These are phyloP conservation scores for Penicillium psychrosexuale DNA, from an alignment of 2,329 filamentous ascomycete genomes.

Conservation along the genomic window DNA sequence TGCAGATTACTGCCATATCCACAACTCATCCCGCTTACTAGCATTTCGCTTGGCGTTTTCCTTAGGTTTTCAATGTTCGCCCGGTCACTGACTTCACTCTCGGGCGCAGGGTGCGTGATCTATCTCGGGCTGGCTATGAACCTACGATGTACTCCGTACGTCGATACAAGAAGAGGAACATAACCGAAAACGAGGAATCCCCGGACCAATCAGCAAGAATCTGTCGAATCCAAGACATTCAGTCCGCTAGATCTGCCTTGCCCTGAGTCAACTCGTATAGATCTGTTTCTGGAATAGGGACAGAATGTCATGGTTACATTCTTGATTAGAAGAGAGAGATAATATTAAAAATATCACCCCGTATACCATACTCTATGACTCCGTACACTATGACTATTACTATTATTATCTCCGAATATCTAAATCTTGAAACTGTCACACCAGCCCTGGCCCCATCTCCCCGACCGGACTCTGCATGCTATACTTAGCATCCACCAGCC, in stretches of 20 bases:
- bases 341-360: not conserved
- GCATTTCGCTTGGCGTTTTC: not conserved
- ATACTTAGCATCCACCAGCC: constrained; percentile 5
- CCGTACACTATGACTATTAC: not conserved
- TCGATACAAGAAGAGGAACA: not conserved
- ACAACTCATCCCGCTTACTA: not conserved
- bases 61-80: not conserved
- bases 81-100: not conserved
- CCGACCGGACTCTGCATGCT: not conserved
- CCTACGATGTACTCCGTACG: not conserved
- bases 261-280: constrained; percentile 7
- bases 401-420: not conserved
- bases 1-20: not conserved
- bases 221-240: not conserved
- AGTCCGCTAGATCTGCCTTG: constrained; percentile 2
- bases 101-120: not conserved
- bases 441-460: constrained; percentile 3
- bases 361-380: not conserved
- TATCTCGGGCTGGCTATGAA: not conserved
- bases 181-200: not conserved
- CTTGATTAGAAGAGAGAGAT: not conserved
- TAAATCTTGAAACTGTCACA: not conserved
- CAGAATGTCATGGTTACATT: not conserved
- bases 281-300: not conserved
- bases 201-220: not conserved